Evolutionary conservation across 129 eudicot species (phyloP).

Genomic region (Tagetes erecta): DNA sequence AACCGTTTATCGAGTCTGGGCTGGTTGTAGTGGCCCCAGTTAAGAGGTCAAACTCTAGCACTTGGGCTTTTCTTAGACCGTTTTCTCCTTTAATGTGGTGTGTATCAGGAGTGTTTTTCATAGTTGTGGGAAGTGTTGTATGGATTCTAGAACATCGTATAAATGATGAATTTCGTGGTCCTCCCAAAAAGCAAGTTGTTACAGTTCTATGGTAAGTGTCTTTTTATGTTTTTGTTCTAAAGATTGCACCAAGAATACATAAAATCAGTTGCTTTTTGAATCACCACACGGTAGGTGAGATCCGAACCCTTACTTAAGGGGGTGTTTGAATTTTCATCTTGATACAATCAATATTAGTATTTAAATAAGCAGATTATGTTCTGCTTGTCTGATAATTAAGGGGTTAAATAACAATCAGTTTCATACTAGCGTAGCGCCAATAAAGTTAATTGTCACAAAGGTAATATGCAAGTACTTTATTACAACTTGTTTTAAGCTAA

Average conservation of each 20-base stretch:
- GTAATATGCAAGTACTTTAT: neutral
- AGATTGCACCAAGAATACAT: neutral
- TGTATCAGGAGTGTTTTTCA: slow-evolving; percentile 52
- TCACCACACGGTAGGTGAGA: neutral
- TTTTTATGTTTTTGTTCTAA: neutral
- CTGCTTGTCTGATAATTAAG: neutral
- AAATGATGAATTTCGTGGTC: slow-evolving; percentile 78
- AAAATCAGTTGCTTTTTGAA: neutral
- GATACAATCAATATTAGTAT: neutral
- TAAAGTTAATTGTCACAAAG: neutral
- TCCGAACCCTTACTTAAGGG: neutral
- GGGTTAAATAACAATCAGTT: neutral
- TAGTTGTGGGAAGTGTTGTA: slow-evolving; percentile 55
- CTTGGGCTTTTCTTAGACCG: slow-evolving; percentile 64
- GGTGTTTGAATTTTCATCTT: slow-evolving; percentile 7
- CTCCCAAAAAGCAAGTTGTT: slow-evolving; percentile 57
- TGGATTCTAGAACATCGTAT: slow-evolving; percentile 76
- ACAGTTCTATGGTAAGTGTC: slow-evolving; percentile 63
- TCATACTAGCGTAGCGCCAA: neutral
- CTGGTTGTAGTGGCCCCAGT: slow-evolving; percentile 70
- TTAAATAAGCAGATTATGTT: slow-evolving; percentile 11
- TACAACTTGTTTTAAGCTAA: neutral
- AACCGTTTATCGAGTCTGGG: slow-evolving; percentile 68
- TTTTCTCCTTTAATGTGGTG: slow-evolving; percentile 61
- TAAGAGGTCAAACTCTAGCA: slow-evolving; percentile 37